These are phyloP conservation scores for Annulohypoxylon moriforme DNA, from an alignment of 495 filamentous ascomycete species.

Conservation along the genomic window DNA sequence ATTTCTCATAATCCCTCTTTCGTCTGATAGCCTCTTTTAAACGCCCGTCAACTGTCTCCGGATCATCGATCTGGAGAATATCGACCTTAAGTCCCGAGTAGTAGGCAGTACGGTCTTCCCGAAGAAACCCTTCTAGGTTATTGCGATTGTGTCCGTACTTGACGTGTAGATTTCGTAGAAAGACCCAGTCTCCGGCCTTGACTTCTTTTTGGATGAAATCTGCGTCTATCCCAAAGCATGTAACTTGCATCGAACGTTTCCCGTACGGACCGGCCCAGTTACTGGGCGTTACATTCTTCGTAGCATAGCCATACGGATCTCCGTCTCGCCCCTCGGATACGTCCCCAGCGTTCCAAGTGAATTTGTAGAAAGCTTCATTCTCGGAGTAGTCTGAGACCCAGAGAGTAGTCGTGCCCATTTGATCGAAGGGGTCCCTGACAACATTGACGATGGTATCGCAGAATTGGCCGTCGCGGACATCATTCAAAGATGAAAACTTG, in stretches of 20 bases:
- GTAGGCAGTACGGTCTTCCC: slow-evolving; percentile 64
- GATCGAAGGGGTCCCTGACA: slow-evolving; percentile 68
- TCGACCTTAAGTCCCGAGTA: slow-evolving; percentile 66
- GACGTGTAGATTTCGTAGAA: slow-evolving; percentile 77
- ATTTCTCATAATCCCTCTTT: slow-evolving; percentile 69
- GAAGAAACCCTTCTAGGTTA: slow-evolving; percentile 78
- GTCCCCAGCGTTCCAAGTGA: slow-evolving; percentile 58
- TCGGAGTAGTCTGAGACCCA: slow-evolving; percentile 90
- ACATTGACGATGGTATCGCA: slow-evolving; percentile 83
- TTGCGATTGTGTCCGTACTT: slow-evolving; percentile 64
- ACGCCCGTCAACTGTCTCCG: slow-evolving; percentile 60
- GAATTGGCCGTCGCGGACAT: slow-evolving; percentile 67
- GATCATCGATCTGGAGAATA: slow-evolving; percentile 51
- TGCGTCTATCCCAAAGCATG: slow-evolving; percentile 77
- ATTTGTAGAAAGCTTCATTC: slow-evolving; percentile 69
- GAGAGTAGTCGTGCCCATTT: slow-evolving; percentile 65
- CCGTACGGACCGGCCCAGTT: slow-evolving; percentile 86
- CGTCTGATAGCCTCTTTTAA: slow-evolving; percentile 71
- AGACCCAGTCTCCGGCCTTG: slow-evolving; percentile 68
- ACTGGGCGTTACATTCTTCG: background rate
- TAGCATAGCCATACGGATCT: slow-evolving; percentile 51
- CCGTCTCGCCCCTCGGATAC: slow-evolving; percentile 49
- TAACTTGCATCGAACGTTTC: slow-evolving; percentile 76
- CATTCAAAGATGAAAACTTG: slow-evolving; percentile 74
- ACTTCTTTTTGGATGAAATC: slow-evolving; percentile 65